Percentiles rank a stretch among this genome's conserved stretches.
Conservation (phyloP, 345 rosid species). For the Boechera divaricarpa region DNA sequence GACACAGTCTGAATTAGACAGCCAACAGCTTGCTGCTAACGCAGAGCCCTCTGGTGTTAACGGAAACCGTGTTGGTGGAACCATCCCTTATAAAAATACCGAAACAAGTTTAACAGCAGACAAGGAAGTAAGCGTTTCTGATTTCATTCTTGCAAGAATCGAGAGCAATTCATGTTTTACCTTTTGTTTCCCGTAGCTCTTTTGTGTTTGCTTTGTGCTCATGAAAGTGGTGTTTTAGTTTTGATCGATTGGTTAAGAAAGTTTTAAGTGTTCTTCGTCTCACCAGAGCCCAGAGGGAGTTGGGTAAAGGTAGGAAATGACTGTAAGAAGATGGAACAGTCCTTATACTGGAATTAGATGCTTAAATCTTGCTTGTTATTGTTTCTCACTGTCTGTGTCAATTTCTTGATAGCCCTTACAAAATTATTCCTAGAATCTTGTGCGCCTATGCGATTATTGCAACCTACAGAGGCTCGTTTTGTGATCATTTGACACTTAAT, state of each 20-base stretch:
- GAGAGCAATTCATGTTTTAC: background rate
- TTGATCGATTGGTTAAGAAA: slow-evolving; percentile 13
- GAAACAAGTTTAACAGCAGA: slow-evolving; percentile 60
- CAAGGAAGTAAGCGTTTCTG: slow-evolving; percentile 68
- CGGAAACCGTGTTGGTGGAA: slow-evolving; percentile 51
- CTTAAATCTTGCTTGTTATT: background rate
- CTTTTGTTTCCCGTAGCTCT: background rate
- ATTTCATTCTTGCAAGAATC: slow-evolving; percentile 11
- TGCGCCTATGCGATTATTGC: slow-evolving; percentile 12
- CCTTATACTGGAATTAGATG: background rate
- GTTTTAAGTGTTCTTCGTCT: background rate
- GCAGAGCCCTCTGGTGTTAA: slow-evolving; percentile 54
- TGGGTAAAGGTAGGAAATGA: slow-evolving; percentile 7
- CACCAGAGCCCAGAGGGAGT: background rate
- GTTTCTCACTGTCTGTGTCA: background rate
- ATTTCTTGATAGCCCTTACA: background rate
- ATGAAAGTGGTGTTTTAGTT: slow-evolving; percentile 19
- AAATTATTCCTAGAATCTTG: background rate
- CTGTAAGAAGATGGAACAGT: slow-evolving; percentile 15
- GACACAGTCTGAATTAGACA: slow-evolving; percentile 80
- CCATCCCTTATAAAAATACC: slow-evolving; percentile 55
- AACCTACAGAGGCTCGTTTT: slow-evolving; percentile 19
- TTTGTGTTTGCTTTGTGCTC: background rate
- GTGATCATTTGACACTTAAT: slow-evolving; percentile 5
- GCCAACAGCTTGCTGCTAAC: slow-evolving; percentile 52